These are phyloP conservation scores for Saprolegnia parasitica DNA, from an alignment of 352 stramenopile genomes.

Conservation along the genomic window DNA sequence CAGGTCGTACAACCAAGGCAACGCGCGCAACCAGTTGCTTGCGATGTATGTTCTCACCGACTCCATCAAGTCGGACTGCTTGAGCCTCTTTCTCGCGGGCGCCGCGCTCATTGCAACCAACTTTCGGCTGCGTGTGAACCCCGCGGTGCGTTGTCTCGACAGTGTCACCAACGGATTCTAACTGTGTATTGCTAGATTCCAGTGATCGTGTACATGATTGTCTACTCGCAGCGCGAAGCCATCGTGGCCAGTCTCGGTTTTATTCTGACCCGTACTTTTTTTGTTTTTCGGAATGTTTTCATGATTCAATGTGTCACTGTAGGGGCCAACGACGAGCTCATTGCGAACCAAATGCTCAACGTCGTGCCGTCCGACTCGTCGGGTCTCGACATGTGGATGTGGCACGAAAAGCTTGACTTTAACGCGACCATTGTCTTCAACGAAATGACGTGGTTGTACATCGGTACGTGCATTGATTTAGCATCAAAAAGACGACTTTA, in stretches of 20 bases:
- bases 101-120: conserved; percentile 8
- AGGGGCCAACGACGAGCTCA: conserved; percentile 12
- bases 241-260: conserved; percentile 12
- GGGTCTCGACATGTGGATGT: conserved; percentile 27
- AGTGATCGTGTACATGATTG: conserved; percentile 16
- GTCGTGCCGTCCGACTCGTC: conserved; percentile 16
- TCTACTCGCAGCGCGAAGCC: conserved; percentile 14
- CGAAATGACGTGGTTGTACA: conserved; percentile 15
- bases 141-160: background rate
- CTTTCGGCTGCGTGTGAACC: conserved; percentile 15
- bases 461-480: conserved; percentile 15
- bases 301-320: background rate
- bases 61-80: conserved; percentile 19
- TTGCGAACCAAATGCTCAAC: conserved; percentile 22
- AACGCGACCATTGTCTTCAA: conserved; percentile 21
- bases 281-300: background rate
- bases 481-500: too few species aligned
- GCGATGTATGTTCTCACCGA: conserved; percentile 25
- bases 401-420: conserved; percentile 26
- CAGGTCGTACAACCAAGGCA: conserved; percentile 21
- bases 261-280: background rate
- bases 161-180: background rate
- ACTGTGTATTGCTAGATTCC: background rate
- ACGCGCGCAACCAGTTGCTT: conserved; percentile 4
- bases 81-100: conserved; percentile 23